Evolutionary conservation across 2,329 filamentous ascomycete species (phyloP).

Genomic region (Sarocladium strictum): DNA sequence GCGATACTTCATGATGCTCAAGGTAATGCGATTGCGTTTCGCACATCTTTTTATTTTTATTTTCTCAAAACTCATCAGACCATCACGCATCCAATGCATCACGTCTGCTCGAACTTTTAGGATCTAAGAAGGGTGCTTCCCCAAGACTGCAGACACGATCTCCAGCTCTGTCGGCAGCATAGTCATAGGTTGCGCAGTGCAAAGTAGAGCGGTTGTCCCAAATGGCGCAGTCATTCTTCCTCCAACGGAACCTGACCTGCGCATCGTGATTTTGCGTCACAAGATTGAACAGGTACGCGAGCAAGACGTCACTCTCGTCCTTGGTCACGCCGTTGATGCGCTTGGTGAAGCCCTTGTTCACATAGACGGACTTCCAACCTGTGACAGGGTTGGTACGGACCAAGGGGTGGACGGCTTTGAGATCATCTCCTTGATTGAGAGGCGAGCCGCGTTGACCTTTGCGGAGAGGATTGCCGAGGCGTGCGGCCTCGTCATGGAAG

Average conservation of each 20-base stretch:
- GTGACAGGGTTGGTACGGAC: constrained; percentile 56
- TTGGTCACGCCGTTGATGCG: constrained; percentile 49
- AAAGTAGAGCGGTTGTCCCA: constrained; percentile 58
- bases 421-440: constrained; percentile 47
- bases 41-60: too few relatives aligned
- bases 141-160: constrained; percentile 36
- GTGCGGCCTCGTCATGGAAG: constrained; percentile 43
- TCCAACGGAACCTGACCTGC: constrained; percentile 50
- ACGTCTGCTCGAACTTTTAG: constrained; percentile 28
- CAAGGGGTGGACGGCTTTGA: constrained; percentile 46
- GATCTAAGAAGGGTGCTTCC: constrained; percentile 37
- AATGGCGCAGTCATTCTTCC: constrained; percentile 49
- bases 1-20: too few relatives aligned
- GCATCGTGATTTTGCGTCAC: constrained; percentile 50
- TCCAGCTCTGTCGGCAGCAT: constrained; percentile 34
- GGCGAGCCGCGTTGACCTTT: constrained; percentile 44
- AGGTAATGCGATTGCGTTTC: too few relatives aligned
- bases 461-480: constrained; percentile 39
- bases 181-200: constrained; percentile 56
- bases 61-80: too few relatives aligned
- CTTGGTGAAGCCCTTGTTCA: constrained; percentile 45
- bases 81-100: constrained; percentile 25
- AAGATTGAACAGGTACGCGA: constrained; percentile 41
- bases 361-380: constrained; percentile 50
- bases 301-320: constrained; percentile 47